A percentile compares a stretch with the other conserved stretches of the same genome.
These are phyloP conservation scores for Bertia moriformis DNA, from an alignment of 2,329 filamentous ascomycete species.

Conservation along the genomic window DNA sequence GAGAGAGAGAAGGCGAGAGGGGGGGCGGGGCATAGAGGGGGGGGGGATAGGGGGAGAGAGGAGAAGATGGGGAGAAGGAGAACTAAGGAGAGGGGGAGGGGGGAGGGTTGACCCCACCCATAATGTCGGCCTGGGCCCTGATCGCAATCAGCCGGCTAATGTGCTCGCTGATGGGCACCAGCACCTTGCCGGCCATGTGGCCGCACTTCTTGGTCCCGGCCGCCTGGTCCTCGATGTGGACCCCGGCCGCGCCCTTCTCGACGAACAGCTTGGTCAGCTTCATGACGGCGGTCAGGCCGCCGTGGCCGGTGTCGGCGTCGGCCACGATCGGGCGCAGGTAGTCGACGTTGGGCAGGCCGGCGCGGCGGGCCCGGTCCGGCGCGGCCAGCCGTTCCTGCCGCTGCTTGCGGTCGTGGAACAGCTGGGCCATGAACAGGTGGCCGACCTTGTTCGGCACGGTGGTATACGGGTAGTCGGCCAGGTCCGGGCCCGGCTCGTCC, in stretches of 20 bases:
- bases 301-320: conserved; percentile 93
- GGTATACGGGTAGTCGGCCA: conserved; percentile 95
- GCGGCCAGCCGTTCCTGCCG: conserved; percentile 78
- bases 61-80: neutral
- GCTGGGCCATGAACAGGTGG: conserved; percentile 93
- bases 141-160: conserved; percentile 96
- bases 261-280: conserved; percentile 97
- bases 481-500: conserved; percentile 91
- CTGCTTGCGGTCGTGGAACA: conserved; percentile 99
- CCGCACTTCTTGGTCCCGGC: conserved; percentile 98
- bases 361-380: conserved; percentile 58
- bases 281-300: conserved; percentile 93
- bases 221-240: conserved; percentile 97
- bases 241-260: conserved; percentile 90
- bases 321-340: conserved; percentile 92
- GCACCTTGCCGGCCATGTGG: conserved; percentile 96
- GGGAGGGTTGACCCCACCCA: conserved; percentile 67
- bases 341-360: conserved; percentile 66
- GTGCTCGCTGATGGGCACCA: conserved; percentile 93
- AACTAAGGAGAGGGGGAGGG: neutral
- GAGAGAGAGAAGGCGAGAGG: too few relatives aligned
- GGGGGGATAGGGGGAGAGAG: too few relatives aligned
- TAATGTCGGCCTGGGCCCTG: conserved; percentile 93
- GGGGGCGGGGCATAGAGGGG: too few relatives aligned
- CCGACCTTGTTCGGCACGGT: conserved; percentile 97